These are phyloP conservation scores for Fusarium austroafricanum DNA, from an alignment of 2,329 filamentous ascomycete genomes.

Conservation along the genomic window DNA sequence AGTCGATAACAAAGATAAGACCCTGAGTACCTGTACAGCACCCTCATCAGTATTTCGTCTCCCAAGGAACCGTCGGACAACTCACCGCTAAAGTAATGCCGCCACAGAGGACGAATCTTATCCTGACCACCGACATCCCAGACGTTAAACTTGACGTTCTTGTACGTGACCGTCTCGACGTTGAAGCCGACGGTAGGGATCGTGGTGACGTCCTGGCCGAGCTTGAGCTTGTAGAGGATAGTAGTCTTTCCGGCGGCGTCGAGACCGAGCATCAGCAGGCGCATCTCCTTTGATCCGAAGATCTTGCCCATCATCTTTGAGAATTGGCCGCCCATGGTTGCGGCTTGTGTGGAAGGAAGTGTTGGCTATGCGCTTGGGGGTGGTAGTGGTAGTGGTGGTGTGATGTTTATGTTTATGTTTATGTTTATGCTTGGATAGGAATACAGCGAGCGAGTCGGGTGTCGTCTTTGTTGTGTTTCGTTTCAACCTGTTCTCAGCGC, in stretches of 20 bases:
- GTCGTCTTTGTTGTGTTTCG: background rate
- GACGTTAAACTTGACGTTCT: conserved; percentile 99
- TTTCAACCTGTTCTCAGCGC: conserved; percentile 18
- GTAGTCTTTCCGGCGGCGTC: conserved; percentile 99
- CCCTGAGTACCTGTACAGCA: conserved; percentile 84
- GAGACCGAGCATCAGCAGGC: conserved; percentile 95
- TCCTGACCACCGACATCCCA: conserved; percentile 99
- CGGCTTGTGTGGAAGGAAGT: conserved; percentile 16
- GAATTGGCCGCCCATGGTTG: conserved; percentile 88
- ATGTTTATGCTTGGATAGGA: background rate
- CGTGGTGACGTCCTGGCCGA: conserved; percentile 97
- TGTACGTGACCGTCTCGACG: conserved; percentile 98
- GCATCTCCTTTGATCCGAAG: conserved; percentile 99
- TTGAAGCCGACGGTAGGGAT: conserved; percentile 99
- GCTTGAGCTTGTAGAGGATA: conserved; percentile 98
- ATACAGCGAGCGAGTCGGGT: background rate
- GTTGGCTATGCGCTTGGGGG: conserved; percentile 5
- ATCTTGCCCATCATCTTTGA: conserved; percentile 99
- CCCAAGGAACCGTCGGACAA: background rate
- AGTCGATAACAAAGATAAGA: conserved; percentile 98
- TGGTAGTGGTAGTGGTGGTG: too few relatives aligned
- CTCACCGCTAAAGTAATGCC: conserved; percentile 92
- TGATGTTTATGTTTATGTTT: background rate
- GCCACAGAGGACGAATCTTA: conserved; percentile 97
- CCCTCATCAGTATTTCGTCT: background rate